These are phyloP conservation scores for Polyplosphaeria fusca DNA, from an alignment of 495 filamentous ascomycete species.

Conservation along the genomic window DNA sequence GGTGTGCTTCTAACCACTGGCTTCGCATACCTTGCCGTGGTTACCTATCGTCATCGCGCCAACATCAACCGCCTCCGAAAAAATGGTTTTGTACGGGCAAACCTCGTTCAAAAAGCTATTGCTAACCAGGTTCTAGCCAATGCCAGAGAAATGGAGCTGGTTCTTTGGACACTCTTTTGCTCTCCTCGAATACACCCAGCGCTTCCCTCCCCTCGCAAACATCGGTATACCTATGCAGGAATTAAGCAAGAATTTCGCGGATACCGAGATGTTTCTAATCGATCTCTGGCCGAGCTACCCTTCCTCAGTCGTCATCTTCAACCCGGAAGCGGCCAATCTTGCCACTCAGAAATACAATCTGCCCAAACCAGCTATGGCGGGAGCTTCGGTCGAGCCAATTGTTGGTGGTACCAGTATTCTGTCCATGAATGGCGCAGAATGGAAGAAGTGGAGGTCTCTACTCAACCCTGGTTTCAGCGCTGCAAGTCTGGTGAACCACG, in stretches of 20 bases:
- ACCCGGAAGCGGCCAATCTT: slow-evolving; percentile 5
- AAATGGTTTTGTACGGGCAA: slow-evolving; percentile 8
- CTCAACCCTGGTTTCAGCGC: slow-evolving; percentile 22
- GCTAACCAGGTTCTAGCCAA: background rate
- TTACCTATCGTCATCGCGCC: slow-evolving; percentile 11
- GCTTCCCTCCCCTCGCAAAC: slow-evolving; percentile 5
- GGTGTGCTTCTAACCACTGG: background rate
- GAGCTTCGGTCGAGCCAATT: slow-evolving; percentile 4
- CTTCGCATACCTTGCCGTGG: background rate
- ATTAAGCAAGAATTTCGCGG: background rate
- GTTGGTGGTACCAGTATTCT: slow-evolving; percentile 6
- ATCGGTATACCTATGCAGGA: background rate
- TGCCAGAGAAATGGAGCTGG: slow-evolving; percentile 21
- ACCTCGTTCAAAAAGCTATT: background rate
- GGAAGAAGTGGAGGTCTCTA: slow-evolving; percentile 12
- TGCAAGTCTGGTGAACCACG: background rate
- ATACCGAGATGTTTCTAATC: slow-evolving; percentile 10
- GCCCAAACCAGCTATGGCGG: background rate
- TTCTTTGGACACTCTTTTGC: slow-evolving; percentile 1
- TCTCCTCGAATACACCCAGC: background rate
- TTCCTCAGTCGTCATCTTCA: background rate
- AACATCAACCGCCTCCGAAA: slow-evolving; percentile 15
- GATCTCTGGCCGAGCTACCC: slow-evolving; percentile 18
- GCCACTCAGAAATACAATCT: slow-evolving; percentile 10
- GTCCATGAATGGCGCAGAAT: slow-evolving; percentile 9